Evolutionary conservation across 345 rosid genomes (phyloP).

Genomic region (Gossypium sturtianum): DNA sequence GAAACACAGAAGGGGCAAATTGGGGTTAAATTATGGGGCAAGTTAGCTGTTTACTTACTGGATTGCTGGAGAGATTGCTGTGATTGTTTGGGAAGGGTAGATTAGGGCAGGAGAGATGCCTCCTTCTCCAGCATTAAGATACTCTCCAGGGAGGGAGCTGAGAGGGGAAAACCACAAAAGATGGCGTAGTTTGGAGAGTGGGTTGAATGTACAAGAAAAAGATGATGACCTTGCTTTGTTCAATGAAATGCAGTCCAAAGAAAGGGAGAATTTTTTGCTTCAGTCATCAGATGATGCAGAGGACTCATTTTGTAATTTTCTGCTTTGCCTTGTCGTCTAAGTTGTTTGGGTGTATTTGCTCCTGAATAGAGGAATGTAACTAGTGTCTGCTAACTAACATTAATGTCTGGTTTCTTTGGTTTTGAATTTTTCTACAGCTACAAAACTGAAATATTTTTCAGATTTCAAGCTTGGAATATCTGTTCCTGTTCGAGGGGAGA

Average conservation of each 20-base stretch:
- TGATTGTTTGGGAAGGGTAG: slow-evolving; percentile 11
- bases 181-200: slow-evolving; percentile 71
- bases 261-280: slow-evolving; percentile 79
- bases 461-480: slow-evolving; percentile 61
- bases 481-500: slow-evolving; percentile 81
- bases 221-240: slow-evolving; percentile 91
- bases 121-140: slow-evolving; percentile 77
- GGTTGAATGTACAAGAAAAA: slow-evolving; percentile 51
- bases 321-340: slow-evolving; percentile 6
- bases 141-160: slow-evolving; percentile 67
- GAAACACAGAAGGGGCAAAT: slow-evolving; percentile 3
- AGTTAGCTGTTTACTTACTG: neutral
- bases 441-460: slow-evolving; percentile 75
- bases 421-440: slow-evolving; percentile 42
- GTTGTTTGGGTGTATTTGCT: slow-evolving; percentile 9
- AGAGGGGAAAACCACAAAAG: slow-evolving; percentile 59
- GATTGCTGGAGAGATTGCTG: slow-evolving; percentile 12
- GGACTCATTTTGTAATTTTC: slow-evolving; percentile 76
- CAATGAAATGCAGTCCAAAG: slow-evolving; percentile 81
- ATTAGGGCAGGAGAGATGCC: slow-evolving; percentile 51
- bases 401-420: slow-evolving; percentile 20
- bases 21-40: slow-evolving; percentile 18
- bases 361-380: neutral
- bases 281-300: slow-evolving; percentile 73
- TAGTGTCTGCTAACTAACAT: slow-evolving; percentile 11